These are phyloP conservation scores for Pythium dissotocum DNA, from an alignment of 352 stramenopile genomes.

Conservation along the genomic window DNA sequence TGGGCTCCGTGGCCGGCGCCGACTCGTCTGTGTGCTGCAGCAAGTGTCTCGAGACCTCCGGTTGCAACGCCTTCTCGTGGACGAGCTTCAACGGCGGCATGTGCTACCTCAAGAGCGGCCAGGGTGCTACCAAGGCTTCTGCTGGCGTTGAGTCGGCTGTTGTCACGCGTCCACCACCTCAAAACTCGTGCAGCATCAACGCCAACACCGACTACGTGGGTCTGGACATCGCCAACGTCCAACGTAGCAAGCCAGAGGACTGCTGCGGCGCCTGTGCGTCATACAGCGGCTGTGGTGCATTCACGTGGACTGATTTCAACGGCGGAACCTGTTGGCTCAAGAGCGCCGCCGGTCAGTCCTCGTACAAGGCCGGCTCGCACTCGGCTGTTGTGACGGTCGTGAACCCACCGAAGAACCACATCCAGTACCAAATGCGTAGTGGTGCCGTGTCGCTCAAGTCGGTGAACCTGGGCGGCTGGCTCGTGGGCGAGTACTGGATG, in stretches of 20 bases:
- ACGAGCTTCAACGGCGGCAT: slow-evolving; percentile 50
- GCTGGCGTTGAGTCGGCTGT: slow-evolving; percentile 5
- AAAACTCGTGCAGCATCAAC: slow-evolving; percentile 12
- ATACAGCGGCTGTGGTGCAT: slow-evolving; percentile 18
- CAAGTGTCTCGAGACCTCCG: slow-evolving; percentile 13
- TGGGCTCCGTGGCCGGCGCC: slow-evolving; percentile 9
- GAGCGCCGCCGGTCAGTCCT: slow-evolving; percentile 5
- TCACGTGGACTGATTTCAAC: slow-evolving; percentile 22
- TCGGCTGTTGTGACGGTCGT: slow-evolving; percentile 11
- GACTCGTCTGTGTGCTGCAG: slow-evolving; percentile 21
- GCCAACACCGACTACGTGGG: slow-evolving; percentile 31
- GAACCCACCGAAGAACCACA: slow-evolving; percentile 13
- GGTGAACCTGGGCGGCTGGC: slow-evolving; percentile 59
- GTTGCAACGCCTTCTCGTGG: slow-evolving; percentile 37
- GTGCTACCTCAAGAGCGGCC: slow-evolving; percentile 52
- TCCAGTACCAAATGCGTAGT: slow-evolving; percentile 31
- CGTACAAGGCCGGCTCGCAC: background rate
- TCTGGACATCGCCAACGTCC: slow-evolving; percentile 23
- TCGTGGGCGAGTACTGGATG: slow-evolving; percentile 42
- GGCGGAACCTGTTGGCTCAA: slow-evolving; percentile 30
- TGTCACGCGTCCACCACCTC: slow-evolving; percentile 8
- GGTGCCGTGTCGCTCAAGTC: slow-evolving; percentile 27
- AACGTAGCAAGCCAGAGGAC: slow-evolving; percentile 15
- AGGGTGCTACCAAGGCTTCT: background rate
- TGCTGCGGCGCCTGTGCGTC: slow-evolving; percentile 18